Conservation (phyloP, 306 rosid species). For the Quercus engelmannii region DNA sequence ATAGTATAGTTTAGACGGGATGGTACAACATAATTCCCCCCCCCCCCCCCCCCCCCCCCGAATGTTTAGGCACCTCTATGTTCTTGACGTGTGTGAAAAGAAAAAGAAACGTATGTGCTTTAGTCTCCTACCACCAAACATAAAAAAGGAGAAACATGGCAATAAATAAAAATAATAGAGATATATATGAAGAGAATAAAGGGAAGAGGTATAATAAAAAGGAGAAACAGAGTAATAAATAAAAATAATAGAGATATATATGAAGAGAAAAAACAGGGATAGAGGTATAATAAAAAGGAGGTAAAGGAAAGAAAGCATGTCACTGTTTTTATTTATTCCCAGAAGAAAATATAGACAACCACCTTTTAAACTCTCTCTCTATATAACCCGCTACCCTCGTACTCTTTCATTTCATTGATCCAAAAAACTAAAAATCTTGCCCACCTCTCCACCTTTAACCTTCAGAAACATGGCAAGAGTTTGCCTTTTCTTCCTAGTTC, state of each 20-base stretch:
- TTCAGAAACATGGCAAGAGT: conserved; percentile 38
- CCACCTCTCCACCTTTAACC: not conserved
- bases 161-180: not conserved
- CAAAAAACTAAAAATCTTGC: not conserved
- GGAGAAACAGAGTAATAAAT: not conserved
- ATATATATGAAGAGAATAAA: not conserved
- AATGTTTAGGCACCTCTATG: not conserved
- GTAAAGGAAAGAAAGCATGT: conserved; percentile 1
- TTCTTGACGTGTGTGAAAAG: not conserved
- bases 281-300: not conserved
- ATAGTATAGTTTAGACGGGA: accelerated
- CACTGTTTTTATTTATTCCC: conserved; percentile 6
- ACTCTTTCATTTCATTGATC: not conserved
- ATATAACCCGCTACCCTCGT: conserved; percentile 3
- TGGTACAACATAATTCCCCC: too few relatives aligned
- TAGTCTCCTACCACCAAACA: too few relatives aligned
- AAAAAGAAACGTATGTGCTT: not conserved
- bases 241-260: not conserved
- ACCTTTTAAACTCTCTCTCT: not conserved
- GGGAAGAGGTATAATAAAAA: not conserved
- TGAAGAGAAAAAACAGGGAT: not conserved
- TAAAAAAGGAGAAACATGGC: not conserved
- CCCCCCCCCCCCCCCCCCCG: too few relatives aligned
- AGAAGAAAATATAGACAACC: not conserved
- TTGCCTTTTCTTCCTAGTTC: conserved; percentile 19